phyloP scores from a whole-genome alignment of 1,139 yeast genomes.

The Ogataea hybrid region DNA sequence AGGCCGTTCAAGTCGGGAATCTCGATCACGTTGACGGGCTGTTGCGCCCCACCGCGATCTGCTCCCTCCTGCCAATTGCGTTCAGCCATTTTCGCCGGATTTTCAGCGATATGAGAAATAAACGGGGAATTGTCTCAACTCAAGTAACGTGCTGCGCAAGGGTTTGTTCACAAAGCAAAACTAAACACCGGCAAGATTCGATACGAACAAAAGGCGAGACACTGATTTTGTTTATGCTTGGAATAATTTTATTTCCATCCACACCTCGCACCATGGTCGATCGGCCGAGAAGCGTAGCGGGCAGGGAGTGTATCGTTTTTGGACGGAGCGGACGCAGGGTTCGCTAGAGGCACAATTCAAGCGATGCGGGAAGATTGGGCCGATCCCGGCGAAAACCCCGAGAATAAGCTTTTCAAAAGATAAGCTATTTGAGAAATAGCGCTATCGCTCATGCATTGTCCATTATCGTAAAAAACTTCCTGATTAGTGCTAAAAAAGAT shows the following conservation, averaged over 20 bases:
- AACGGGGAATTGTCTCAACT: not conserved
- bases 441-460: no score
- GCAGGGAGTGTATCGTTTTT: no score
- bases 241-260: not conserved
- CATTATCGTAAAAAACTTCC: no score
- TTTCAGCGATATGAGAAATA: not conserved
- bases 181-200: not conserved
- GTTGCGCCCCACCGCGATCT: constrained; percentile 1
- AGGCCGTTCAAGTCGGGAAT: constrained; percentile 18
- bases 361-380: no score
- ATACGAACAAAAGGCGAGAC: not conserved
- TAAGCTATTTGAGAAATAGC: no score
- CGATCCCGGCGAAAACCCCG: no score
- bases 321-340: no score
- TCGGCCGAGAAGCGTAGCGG: no score
- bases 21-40: constrained; percentile 13
- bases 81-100: constrained; percentile 3
- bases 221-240: constrained; percentile 4
- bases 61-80: constrained; percentile 5
- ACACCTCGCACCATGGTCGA: constrained; percentile 2
- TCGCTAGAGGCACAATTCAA: no score
- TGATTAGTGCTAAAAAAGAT: not conserved
- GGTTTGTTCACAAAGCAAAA: not conserved
- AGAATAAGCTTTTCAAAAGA: no score
- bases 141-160: not conserved